These are phyloP conservation scores for Apiotrichum montevideense DNA, from an alignment of 1,284 basidiomycete species.

Conservation along the genomic window DNA sequence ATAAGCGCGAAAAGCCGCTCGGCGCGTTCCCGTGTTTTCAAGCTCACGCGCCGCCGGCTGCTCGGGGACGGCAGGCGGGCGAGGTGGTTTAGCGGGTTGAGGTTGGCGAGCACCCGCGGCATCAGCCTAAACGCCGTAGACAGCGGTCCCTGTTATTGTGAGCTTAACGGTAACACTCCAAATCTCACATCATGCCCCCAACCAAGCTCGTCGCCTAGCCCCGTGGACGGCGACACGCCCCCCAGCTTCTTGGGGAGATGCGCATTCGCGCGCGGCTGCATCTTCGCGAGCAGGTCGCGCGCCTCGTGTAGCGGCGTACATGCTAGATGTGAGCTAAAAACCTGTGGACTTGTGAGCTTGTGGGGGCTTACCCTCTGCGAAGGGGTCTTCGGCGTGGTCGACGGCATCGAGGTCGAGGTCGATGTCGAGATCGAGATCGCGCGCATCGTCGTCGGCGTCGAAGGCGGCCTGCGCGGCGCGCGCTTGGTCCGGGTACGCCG, in stretches of 20 bases:
- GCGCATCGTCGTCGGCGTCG: background rate
- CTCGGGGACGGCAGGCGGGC: constrained; percentile 3
- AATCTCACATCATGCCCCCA: constrained; percentile 29
- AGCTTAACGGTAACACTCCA: background rate
- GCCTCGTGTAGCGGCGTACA: constrained; percentile 31
- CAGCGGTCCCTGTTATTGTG: constrained; percentile 30
- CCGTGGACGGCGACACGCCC: constrained; percentile 13
- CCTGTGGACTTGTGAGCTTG: background rate
- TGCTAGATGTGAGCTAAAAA: background rate
- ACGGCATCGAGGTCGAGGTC: no score
- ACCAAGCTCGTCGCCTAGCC: constrained; percentile 34
- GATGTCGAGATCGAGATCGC: no score
- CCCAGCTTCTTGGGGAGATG: constrained; percentile 27
- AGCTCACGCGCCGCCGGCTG: constrained; percentile 4
- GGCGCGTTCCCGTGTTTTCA: constrained; percentile 44
- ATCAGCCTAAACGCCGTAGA: constrained; percentile 33
- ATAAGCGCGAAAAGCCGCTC: constrained; percentile 70
- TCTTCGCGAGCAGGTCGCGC: constrained; percentile 20
- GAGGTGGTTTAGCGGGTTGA: constrained; percentile 30
- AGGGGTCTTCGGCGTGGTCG: no score
- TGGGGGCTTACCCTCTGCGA: background rate
- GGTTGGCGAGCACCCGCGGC: constrained; percentile 23
- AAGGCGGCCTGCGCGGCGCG: background rate
- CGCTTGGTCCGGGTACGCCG: background rate
- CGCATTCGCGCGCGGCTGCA: constrained; percentile 23